A percentile compares a stretch with the other conserved stretches of the same genome.
Conservation (phyloP, 164 flowering plant genomes). For the Euptelea pleiosperma region DNA sequence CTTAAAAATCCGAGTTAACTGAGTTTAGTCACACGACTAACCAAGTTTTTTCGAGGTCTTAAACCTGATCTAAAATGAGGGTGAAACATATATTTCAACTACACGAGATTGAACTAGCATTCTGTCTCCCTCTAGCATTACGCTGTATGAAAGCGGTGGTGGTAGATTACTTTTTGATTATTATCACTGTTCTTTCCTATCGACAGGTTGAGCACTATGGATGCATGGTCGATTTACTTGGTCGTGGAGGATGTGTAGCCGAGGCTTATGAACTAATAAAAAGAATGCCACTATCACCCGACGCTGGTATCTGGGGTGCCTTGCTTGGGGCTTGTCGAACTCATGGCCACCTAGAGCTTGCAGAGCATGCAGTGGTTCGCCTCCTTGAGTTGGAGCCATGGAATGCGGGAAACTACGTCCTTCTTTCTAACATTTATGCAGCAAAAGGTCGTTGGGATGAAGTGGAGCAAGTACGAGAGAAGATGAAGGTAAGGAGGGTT, state of each 20-base stretch:
- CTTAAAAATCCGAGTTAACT: no score
- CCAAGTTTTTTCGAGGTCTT: no score
- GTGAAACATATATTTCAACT: no score
- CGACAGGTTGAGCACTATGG: constrained; percentile 33
- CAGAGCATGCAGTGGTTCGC: constrained; percentile 14
- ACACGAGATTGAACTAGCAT: neutral
- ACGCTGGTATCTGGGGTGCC: constrained; percentile 32
- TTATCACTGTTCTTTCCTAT: neutral
- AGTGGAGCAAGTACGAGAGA: constrained; percentile 23
- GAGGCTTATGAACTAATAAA: constrained; percentile 28
- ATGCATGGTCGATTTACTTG: constrained; percentile 34
- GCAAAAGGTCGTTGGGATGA: constrained; percentile 24
- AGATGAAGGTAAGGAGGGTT: constrained; percentile 25
- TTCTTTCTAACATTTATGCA: constrained; percentile 28
- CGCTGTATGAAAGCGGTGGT: neutral
- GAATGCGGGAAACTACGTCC: constrained; percentile 28
- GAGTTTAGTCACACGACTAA: no score
- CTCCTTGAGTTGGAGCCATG: constrained; percentile 28
- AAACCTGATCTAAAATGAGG: neutral
- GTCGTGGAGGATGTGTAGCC: constrained; percentile 21
- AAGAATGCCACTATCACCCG: constrained; percentile 21
- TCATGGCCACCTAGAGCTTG: constrained; percentile 32
- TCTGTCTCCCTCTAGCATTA: neutral
- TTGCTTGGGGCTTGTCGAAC: constrained; percentile 28
- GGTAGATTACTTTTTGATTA: neutral